Conservation (phyloP, 352 stramenopile species). For the Globisporangium heterothallicum region DNA sequence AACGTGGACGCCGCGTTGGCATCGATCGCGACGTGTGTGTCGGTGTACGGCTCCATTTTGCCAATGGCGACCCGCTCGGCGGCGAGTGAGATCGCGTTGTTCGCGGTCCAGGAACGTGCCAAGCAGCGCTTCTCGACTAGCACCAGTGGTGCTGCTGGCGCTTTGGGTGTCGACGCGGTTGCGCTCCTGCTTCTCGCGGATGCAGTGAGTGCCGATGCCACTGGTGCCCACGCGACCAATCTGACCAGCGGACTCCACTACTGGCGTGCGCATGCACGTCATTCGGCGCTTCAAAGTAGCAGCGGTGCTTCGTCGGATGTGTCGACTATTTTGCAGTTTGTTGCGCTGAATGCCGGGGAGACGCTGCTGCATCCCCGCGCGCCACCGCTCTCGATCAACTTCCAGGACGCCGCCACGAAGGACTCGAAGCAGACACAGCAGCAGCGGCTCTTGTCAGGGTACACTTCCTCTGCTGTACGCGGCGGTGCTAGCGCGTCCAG, state of each 20-base stretch:
- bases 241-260: slow-evolving; percentile 51
- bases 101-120: slow-evolving; percentile 32
- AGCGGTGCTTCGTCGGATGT: slow-evolving; percentile 21
- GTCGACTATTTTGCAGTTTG: slow-evolving; percentile 33
- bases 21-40: slow-evolving; percentile 48
- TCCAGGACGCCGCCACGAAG: slow-evolving; percentile 24
- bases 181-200: slow-evolving; percentile 53
- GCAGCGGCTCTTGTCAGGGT: background rate
- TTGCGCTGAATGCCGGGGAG: slow-evolving; percentile 61
- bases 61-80: slow-evolving; percentile 32
- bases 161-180: slow-evolving; percentile 38
- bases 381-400: slow-evolving; percentile 57
- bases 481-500: too few relatives aligned
- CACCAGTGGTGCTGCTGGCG: slow-evolving; percentile 1
- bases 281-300: slow-evolving; percentile 13
- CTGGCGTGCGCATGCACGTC: slow-evolving; percentile 30
- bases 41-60: slow-evolving; percentile 58
- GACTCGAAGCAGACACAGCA: slow-evolving; percentile 10
- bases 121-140: slow-evolving; percentile 15
- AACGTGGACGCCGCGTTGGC: slow-evolving; percentile 49
- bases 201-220: slow-evolving; percentile 40
- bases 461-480: background rate
- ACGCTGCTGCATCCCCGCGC: slow-evolving; percentile 67
- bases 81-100: slow-evolving; percentile 36
- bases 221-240: slow-evolving; percentile 47